Conservation (phyloP, 2,329 filamentous ascomycete genomes). For the Grosmannia clavigera region DNA sequence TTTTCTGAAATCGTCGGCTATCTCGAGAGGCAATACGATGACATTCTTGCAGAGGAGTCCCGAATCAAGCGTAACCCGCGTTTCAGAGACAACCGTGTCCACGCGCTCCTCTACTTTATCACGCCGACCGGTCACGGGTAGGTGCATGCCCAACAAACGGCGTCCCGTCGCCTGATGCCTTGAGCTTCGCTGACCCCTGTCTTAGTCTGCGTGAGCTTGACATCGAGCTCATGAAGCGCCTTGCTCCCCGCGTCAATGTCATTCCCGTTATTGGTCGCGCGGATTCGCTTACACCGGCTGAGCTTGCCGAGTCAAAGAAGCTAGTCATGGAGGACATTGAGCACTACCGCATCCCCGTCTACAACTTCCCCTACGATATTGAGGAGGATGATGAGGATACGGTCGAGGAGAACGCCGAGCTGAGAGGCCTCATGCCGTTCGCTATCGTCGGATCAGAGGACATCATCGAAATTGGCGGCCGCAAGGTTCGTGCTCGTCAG, state of each 20-base stretch:
- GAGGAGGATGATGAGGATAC: conserved; percentile 99
- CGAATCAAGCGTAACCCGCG: conserved; percentile 99
- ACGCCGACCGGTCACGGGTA: conserved; percentile 93
- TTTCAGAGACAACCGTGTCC: conserved; percentile 98
- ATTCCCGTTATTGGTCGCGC: conserved; percentile 98
- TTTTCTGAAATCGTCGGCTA: conserved; percentile 97
- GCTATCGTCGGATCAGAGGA: conserved; percentile 98
- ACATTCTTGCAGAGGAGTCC: conserved; percentile 97
- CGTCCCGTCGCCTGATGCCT: no score
- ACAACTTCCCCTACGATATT: conserved; percentile 99
- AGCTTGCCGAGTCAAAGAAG: conserved; percentile 98
- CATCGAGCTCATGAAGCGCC: conserved; percentile 98
- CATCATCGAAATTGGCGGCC: conserved; percentile 82
- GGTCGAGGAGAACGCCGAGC: conserved; percentile 96
- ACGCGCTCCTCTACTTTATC: conserved; percentile 98
- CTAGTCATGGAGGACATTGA: conserved; percentile 99
- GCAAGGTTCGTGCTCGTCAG: conserved; percentile 84
- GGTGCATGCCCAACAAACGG: conserved; percentile 17
- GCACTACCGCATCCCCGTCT: conserved; percentile 98
- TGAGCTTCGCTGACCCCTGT: conserved; percentile 10
- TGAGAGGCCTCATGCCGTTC: conserved; percentile 95
- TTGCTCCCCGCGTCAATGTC: conserved; percentile 95
- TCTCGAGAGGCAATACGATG: conserved; percentile 98
- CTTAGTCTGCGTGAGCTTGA: conserved; percentile 88
- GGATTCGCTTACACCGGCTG: conserved; percentile 89